phyloP scores from a whole-genome alignment of 2,329 filamentous ascomycete genomes.

The Microcyclosporella mali region DNA sequence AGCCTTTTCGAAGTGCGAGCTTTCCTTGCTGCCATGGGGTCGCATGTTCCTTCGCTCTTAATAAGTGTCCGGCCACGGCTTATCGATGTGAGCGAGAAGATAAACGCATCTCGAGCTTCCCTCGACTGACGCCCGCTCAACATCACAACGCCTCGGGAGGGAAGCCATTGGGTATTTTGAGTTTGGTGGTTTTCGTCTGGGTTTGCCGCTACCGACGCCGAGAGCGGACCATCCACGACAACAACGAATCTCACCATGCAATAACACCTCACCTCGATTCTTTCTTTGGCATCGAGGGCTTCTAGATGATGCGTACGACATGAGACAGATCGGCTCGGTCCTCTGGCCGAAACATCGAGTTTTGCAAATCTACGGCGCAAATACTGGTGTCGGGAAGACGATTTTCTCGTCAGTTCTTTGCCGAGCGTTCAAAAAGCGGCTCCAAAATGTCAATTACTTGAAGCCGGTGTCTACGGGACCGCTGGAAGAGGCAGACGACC shows the following conservation, averaged over 20 bases:
- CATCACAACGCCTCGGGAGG: no score
- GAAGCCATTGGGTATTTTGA: no score
- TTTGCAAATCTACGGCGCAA: constrained; percentile 75
- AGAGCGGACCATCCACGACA: no score
- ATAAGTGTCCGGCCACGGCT: no score
- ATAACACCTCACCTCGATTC: no score
- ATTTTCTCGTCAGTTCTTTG: constrained; percentile 69
- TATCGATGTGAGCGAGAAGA: no score
- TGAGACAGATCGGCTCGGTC: constrained; percentile 51
- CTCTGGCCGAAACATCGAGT: constrained; percentile 63
- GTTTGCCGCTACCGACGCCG: no score
- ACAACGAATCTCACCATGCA: no score
- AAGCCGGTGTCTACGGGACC: constrained; percentile 80
- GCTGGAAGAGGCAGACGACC: constrained; percentile 61
- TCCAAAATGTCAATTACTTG: constrained; percentile 57
- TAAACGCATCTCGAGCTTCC: no score
- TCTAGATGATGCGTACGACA: constrained; percentile 18
- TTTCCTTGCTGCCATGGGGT: neutral
- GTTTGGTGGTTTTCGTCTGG: no score
- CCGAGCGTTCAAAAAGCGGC: constrained; percentile 50
- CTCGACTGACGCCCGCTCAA: no score
- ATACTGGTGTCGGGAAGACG: constrained; percentile 81
- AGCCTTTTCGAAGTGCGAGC: constrained; percentile 19
- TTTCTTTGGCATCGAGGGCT: no score
- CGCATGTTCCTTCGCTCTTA: neutral